Conservation (phyloP, 768 basidiomycete genomes). For the Kwoniella dendrophila region DNA sequence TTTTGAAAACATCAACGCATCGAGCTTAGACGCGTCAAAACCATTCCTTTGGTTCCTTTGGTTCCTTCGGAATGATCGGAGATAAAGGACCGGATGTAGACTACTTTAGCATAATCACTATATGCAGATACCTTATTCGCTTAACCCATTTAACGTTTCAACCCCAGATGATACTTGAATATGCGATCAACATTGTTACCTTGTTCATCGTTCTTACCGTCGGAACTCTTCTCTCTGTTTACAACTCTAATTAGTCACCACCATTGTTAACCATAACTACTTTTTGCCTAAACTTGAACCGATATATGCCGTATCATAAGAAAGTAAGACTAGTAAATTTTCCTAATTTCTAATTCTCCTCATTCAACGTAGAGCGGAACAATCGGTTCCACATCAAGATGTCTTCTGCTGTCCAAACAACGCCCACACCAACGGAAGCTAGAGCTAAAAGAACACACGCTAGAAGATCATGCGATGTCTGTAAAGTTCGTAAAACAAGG, state of each 20-base stretch:
- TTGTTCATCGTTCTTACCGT: slow-evolving; percentile 5
- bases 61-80: slow-evolving; percentile 6
- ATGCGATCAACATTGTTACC: not conserved
- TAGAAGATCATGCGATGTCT: slow-evolving; percentile 46
- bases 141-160: not conserved
- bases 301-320: not conserved
- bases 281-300: not conserved
- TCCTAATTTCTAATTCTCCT: not conserved
- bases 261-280: not conserved
- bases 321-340: not conserved
- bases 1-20: too few relatives aligned
- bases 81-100: not conserved
- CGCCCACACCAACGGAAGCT: slow-evolving; percentile 9
- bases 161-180: not conserved
- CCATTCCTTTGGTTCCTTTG: not conserved
- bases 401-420: not conserved
- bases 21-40: too few relatives aligned
- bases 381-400: too few relatives aligned
- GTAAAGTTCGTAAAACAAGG: slow-evolving; percentile 48
- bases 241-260: not conserved
- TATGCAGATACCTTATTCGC: too few relatives aligned
- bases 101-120: too few relatives aligned
- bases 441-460: slow-evolving; percentile 48
- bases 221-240: slow-evolving; percentile 23
- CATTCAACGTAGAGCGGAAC: too few relatives aligned